Percentiles rank a stretch among this genome's conserved stretches.
phyloP scores from a whole-genome alignment of 306 rosid genomes.

The Castanea sativa region DNA sequence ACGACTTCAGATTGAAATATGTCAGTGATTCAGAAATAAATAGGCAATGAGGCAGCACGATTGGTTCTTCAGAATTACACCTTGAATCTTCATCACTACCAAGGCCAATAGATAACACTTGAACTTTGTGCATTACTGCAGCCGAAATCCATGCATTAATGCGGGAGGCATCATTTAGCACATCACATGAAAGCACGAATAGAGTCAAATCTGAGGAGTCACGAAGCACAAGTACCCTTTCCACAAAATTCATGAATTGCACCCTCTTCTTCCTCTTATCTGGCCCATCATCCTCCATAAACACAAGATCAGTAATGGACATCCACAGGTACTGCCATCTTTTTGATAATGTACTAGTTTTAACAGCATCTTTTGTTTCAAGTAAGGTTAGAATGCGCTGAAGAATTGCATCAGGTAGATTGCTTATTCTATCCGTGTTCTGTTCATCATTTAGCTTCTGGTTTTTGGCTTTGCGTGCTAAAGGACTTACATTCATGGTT shows the following conservation, averaged over 20 bases:
- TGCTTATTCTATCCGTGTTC: not conserved
- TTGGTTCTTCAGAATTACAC: not conserved
- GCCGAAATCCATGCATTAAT: not conserved
- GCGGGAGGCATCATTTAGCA: not conserved
- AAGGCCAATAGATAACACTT: not conserved
- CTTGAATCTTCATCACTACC: too few species aligned
- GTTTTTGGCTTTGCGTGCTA: not conserved
- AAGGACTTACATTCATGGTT: not conserved
- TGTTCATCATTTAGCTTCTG: not conserved
- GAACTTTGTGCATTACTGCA: not conserved
- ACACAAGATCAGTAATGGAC: too few species aligned
- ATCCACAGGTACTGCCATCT: too few species aligned
- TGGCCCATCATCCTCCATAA: too few species aligned
- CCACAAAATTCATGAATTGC: too few species aligned
- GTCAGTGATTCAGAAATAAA: not conserved
- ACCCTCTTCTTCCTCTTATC: too few species aligned
- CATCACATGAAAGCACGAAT: not conserved
- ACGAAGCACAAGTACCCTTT: too few species aligned
- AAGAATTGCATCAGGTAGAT: not conserved
- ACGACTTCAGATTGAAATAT: not conserved
- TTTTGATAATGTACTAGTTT: too few species aligned
- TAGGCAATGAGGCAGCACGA: not conserved
- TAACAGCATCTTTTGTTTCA: too few species aligned
- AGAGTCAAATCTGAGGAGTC: too few species aligned
- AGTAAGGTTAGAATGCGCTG: too few species aligned